Percentiles rank a stretch among this genome's conserved stretches.
Evolutionary conservation across 2,329 filamentous ascomycete genomes (phyloP).

Genomic region (Cladophialophora psammophila): DNA sequence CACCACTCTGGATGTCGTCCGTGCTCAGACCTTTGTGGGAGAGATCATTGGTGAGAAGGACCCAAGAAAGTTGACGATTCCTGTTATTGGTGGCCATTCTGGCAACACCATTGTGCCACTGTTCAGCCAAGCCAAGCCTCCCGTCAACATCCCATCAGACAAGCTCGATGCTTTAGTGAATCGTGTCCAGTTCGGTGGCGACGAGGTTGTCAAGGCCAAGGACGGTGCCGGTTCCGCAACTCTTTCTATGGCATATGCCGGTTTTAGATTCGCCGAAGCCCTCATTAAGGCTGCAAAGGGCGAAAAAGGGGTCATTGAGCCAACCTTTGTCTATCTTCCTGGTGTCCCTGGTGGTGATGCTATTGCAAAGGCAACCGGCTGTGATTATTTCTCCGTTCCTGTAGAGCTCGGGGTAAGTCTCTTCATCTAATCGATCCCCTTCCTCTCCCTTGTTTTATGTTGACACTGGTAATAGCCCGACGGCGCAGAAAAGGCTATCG

Average conservation of each 20-base stretch:
- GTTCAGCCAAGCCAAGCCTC: slow-evolving; percentile 87
- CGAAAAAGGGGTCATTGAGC: slow-evolving; percentile 91
- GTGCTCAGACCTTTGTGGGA: slow-evolving; percentile 94
- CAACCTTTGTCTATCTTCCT: slow-evolving; percentile 93
- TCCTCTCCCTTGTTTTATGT: slow-evolving; percentile 27
- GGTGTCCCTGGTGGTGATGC: slow-evolving; percentile 87
- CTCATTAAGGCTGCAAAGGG: slow-evolving; percentile 87
- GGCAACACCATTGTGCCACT: slow-evolving; percentile 98
- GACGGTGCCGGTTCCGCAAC: slow-evolving; percentile 82
- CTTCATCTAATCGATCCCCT: slow-evolving; percentile 3
- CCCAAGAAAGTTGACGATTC: slow-evolving; percentile 82
- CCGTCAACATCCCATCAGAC: slow-evolving; percentile 81
- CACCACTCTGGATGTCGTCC: slow-evolving; percentile 97
- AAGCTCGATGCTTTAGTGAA: slow-evolving; percentile 91
- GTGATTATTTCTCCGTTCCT: slow-evolving; percentile 95
- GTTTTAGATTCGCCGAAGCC: slow-evolving; percentile 96
- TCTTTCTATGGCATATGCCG: slow-evolving; percentile 93
- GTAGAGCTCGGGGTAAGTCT: slow-evolving; percentile 89
- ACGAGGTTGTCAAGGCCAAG: slow-evolving; percentile 96
- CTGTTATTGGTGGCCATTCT: slow-evolving; percentile 95
- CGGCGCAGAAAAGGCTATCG: slow-evolving; percentile 84
- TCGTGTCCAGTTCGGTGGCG: slow-evolving; percentile 96
- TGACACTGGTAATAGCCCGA: slow-evolving; percentile 65
- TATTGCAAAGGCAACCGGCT: slow-evolving; percentile 81
- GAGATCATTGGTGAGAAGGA: slow-evolving; percentile 82